phyloP scores from a whole-genome alignment of 805 yeast genomes.

The Metschnikowia lachancei region DNA sequence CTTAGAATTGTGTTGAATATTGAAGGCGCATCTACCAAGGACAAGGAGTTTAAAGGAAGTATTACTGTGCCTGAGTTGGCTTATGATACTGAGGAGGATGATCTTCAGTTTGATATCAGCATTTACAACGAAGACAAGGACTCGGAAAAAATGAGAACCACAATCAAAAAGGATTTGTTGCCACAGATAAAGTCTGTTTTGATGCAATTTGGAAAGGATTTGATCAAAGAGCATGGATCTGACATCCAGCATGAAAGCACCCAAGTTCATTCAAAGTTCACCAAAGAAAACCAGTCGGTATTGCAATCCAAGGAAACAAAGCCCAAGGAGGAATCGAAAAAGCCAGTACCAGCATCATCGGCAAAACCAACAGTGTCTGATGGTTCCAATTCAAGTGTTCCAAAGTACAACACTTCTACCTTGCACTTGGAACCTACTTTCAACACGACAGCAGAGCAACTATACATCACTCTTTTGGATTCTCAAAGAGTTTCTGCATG shows the following conservation, averaged over 20 bases:
- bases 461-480: slow-evolving; percentile 73
- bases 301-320: slow-evolving; percentile 5
- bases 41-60: slow-evolving; percentile 56
- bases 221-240: slow-evolving; percentile 71
- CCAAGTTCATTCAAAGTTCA: slow-evolving; percentile 37
- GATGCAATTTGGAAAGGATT: slow-evolving; percentile 68
- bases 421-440: slow-evolving; percentile 75
- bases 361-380: slow-evolving; percentile 9
- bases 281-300: slow-evolving; percentile 48
- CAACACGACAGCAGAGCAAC: slow-evolving; percentile 83
- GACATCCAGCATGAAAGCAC: slow-evolving; percentile 77
- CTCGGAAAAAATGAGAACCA: slow-evolving; percentile 51
- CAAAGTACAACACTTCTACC: slow-evolving; percentile 78
- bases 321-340: slow-evolving; percentile 2
- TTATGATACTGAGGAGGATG: slow-evolving; percentile 83
- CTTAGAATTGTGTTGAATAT: slow-evolving; percentile 63
- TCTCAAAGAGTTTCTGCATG: slow-evolving; percentile 83
- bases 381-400: slow-evolving; percentile 27
- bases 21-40: slow-evolving; percentile 38
- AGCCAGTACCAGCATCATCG: slow-evolving; percentile 9
- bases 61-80: slow-evolving; percentile 89
- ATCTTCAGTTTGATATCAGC: slow-evolving; percentile 78
- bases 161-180: slow-evolving; percentile 50
- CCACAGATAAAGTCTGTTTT: slow-evolving; percentile 68
- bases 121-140: slow-evolving; percentile 52